Conservation (phyloP, 1,139 yeast genomes). For the Debaryomyces fabryi region DNA sequence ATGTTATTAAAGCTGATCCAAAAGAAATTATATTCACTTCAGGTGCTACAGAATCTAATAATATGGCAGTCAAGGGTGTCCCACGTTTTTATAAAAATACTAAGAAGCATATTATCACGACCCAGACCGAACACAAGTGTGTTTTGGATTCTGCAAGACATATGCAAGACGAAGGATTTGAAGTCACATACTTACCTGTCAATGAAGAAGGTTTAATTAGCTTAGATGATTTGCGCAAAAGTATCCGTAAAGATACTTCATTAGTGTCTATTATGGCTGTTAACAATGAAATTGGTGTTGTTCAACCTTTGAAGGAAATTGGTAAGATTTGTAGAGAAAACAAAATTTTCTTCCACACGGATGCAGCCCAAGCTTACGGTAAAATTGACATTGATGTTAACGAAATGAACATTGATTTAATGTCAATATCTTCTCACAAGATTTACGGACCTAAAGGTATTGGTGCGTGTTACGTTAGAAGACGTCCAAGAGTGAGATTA, state of each 20-base stretch:
- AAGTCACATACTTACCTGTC: conserved; percentile 91
- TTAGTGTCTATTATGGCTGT: conserved; percentile 97
- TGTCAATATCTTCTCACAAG: conserved; percentile 95
- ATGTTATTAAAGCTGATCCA: conserved; percentile 87
- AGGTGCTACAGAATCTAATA: conserved; percentile 97
- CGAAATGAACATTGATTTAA: conserved; percentile 85
- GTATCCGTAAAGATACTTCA: conserved; percentile 89
- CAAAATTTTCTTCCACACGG: conserved; percentile 97
- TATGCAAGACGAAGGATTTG: conserved; percentile 95
- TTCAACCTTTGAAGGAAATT: conserved; percentile 94
- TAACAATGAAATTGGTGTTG: conserved; percentile 96
- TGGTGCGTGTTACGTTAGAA: conserved; percentile 93
- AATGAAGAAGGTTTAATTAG: conserved; percentile 76
- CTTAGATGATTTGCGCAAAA: conserved; percentile 73
- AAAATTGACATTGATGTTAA: conserved; percentile 92
- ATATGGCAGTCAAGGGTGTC: conserved; percentile 93
- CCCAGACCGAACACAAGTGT: conserved; percentile 98
- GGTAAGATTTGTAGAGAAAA: conserved; percentile 84
- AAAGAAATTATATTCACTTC: conserved; percentile 96
- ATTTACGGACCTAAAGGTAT: conserved; percentile 98
- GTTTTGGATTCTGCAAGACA: conserved; percentile 94
- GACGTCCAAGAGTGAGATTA: conserved; percentile 97
- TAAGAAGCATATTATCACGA: conserved; percentile 90
- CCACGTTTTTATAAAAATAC: conserved; percentile 89
- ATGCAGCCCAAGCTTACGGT: conserved; percentile 97